Evolutionary conservation across 495 filamentous ascomycete species (phyloP), one percentile per base, ranked within the genome.

Genomic region (Penicillium desertorum): DNA sequence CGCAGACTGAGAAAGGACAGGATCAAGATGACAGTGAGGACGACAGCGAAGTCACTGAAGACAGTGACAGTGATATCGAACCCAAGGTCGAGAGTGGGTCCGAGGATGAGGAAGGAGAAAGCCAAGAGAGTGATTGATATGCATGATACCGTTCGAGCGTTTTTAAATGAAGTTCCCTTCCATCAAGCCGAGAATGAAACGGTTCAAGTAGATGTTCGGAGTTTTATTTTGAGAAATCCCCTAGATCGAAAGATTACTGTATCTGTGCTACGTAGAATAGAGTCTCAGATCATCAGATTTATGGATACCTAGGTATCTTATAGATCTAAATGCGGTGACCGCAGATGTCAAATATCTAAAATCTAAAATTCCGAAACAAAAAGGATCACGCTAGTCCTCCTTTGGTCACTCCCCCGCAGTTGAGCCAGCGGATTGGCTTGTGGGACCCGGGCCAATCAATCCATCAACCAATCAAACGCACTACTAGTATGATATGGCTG

Each of bases 391-490:
- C 46, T 48, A 48, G 17, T n/a, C 44, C 23, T 1, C 12, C 8
- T 16, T 1, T 45, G 43, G 16, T n/a, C 23, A 17, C 42, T 42
- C 30, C 51, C 51, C 51, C 51, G 51, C 51, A 54, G 23, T 52
- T 19, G 36, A 52, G 6, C 49, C 49, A 52, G 8, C 27, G 22
- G 22, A 16, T 19, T 39, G 23, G 10, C 8, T 3, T 20, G 36
- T 52, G 49, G 49, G 23, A 6, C 36, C 9, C n/a, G 37, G 25
- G 17, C 41, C 51, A 54, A 45, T 45, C 41, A 41, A 12, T 41
- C 41, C 44, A 54, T 54, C 51, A 41, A 7, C 51, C 51, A 54
- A 54, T 54, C 51, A 54, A 12, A 10, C 23, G 23, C 5, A 25
- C 23, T 25, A 25, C 5, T 25, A 25, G 19, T n/a, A 5, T 5